These are phyloP conservation scores for Corniculantispora saksenae DNA, from an alignment of 2,329 filamentous ascomycete genomes.

Conservation along the genomic window DNA sequence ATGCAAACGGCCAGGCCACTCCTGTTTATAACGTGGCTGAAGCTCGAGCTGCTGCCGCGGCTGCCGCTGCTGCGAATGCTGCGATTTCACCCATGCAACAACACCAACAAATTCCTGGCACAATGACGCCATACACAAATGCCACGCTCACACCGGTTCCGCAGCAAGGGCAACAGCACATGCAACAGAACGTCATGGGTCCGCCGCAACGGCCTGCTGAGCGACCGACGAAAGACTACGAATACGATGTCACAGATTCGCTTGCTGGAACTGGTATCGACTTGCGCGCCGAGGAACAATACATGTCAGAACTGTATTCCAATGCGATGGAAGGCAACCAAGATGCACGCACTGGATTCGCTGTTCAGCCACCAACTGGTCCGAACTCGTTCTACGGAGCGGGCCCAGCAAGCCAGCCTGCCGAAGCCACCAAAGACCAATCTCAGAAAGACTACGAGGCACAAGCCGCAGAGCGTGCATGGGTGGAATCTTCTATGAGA, in stretches of 20 bases:
- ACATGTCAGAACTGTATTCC: conserved; percentile 68
- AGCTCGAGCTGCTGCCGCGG: conserved; percentile 29
- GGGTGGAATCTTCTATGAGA: conserved; percentile 64
- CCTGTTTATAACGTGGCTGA: conserved; percentile 38
- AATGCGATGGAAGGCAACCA: conserved; percentile 45
- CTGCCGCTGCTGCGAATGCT: conserved; percentile 34
- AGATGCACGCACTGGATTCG: conserved; percentile 53
- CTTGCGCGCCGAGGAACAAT: conserved; percentile 82
- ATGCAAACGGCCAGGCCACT: conserved; percentile 40
- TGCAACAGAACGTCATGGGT: conserved; percentile 45
- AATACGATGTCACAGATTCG: conserved; percentile 80
- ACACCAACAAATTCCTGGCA: conserved; percentile 30
- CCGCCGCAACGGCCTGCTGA: conserved; percentile 64
- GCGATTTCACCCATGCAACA: conserved; percentile 37
- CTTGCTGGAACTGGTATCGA: conserved; percentile 84
- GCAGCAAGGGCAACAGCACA: conserved; percentile 20
- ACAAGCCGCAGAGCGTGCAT: conserved; percentile 65
- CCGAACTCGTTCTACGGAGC: conserved; percentile 64
- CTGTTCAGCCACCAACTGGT: conserved; percentile 52
- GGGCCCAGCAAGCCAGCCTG: conserved; percentile 65
- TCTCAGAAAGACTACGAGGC: conserved; percentile 66
- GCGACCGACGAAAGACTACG: conserved; percentile 60
- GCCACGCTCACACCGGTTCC: conserved; percentile 33
- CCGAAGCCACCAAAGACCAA: conserved; percentile 44
- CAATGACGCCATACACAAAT: conserved; percentile 31